A percentile compares a stretch with the other conserved stretches of the same genome.
Evolutionary conservation across 495 filamentous ascomycete genomes (phyloP).

Genomic region (Penicillium herquei): DNA sequence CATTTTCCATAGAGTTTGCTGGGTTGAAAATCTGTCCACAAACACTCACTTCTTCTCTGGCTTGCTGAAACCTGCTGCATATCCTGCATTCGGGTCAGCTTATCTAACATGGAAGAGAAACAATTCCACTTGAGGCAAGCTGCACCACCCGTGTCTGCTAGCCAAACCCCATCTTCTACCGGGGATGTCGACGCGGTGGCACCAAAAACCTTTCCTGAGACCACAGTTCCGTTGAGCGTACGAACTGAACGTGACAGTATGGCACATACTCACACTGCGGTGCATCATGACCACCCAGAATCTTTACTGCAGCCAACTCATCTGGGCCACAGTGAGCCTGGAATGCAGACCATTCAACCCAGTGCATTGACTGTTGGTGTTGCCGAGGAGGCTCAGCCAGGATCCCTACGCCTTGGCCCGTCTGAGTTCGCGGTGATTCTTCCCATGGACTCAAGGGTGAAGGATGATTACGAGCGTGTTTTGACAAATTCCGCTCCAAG

Average conservation of each 20-base stretch:
- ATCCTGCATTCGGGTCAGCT: neutral
- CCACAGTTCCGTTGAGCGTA: conserved; percentile 37
- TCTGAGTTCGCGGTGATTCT: conserved; percentile 45
- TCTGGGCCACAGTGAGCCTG: conserved; percentile 7
- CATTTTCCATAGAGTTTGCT: too few relatives aligned
- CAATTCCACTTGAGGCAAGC: conserved; percentile 1
- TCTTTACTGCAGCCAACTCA: conserved; percentile 22
- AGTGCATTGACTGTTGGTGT: conserved; percentile 38
- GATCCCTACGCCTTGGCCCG: conserved; percentile 41
- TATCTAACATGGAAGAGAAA: conserved; percentile 2
- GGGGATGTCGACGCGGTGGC: conserved; percentile 41
- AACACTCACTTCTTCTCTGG: too few relatives aligned
- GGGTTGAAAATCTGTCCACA: too few relatives aligned
- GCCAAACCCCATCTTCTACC: conserved; percentile 40
- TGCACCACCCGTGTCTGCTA: neutral
- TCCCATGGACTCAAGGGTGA: conserved; percentile 46
- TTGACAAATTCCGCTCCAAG: conserved; percentile 23
- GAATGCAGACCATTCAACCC: conserved; percentile 43
- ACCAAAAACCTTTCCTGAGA: conserved; percentile 29
- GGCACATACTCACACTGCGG: conserved; percentile 17
- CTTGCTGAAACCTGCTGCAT: neutral
- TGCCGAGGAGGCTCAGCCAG: conserved; percentile 28
- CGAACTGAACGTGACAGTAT: conserved; percentile 30
- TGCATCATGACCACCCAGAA: conserved; percentile 24
- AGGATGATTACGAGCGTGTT: conserved; percentile 43